Evolutionary conservation across 345 rosid genomes (phyloP), one percentile per base, ranked within the genome.

Genomic region (Rhodamnia rubescens): DNA sequence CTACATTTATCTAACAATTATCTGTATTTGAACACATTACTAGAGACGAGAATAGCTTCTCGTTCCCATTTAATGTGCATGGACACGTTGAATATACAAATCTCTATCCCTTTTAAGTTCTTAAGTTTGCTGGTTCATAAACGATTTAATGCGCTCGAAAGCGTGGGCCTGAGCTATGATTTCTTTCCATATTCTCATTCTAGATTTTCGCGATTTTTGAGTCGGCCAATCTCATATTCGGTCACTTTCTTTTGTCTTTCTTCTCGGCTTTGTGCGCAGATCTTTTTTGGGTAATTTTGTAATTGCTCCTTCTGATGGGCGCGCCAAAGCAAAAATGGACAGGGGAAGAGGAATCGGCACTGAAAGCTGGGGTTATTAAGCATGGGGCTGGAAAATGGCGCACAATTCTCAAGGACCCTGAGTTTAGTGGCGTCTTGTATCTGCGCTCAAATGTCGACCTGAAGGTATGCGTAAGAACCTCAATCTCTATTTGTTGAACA

Each of bases 251-350:
- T 32, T 64, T 18, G 11, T 32, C 78, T 69, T 69, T 47, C 47
- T 18, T 16, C 78, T 69, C 3, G 3, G 44, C 47, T 8, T 32
- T 0, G 47, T 69, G 24, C 32, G 22, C 78, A 69, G 55, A 53
- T 42, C 40, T 22, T 51, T 22, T 51, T 85, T 78, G 49, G 52
- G 40, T 21, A 61, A 24, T 42, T 27, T 42, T 52, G 42, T 24
- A 50, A 55, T 82, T 86, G 85, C 80, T 69, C 53, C 58, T 84
- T 84, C 82, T 81, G 84, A 98, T 98, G 99, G 99, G 99, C 51
- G 99, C 99, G 50, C 99, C 99, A 0, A 98, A 98, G 90, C 99
- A 98, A 87, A 98, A 98, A 90, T 98, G 99, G 99, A 98, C 99
- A 5, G 91, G 94, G 54, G 99, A 96, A 88, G 99, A 98, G 89